Base-by-base conservation (phyloP, 345 rosid genomes). In the Moricandia moricandioides region DNA sequence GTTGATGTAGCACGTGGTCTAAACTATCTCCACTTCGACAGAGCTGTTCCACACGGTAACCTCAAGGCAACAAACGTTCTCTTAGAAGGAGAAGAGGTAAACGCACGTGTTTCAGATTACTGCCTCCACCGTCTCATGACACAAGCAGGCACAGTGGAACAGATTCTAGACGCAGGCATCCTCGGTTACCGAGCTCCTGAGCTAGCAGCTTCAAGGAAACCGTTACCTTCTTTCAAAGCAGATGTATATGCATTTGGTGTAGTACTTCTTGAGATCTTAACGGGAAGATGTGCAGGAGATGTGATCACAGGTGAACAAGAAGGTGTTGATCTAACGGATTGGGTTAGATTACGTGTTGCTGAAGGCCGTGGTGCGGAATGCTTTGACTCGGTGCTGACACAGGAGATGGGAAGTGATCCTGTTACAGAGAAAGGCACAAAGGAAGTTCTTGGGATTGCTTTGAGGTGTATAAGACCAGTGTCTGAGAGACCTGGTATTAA, bases 1-100 rank as follows among this genome's bases (percentile, higher is more conserved):
- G 99, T 95, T 34, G 99, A 95, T 51, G 86, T 92, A 11, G 97
- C 99, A 21, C 99, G 99, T 68, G 97, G 99, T 81, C 89, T 95
- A 69, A 95, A 95, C 83, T 95, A 95, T 55, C 97, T 95, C 81
- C 99, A 95, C 82, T 92, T 95, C 2, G 99, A 95, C 69, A 89
- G 99, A n/a, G 95, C 91, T 33, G 86, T 89, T 80, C 99, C 99
- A 18, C 99, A 95, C 0, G 99, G 99, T 29, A 95, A 92, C 86
- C 88, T 95, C 56, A 95, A 95, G 82, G 91, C 96, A 31, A 82
- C 97, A n/a, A 95, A 95, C 66, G 52, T 95, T 68, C 85, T 95
- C 61, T 78, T 95, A 52, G 99, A 92, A 3, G 97, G 99, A 31
- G 82, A 90, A 39, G 97, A 92, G 75, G 91, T 90, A 18, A 95